A percentile compares a stretch with the other conserved stretches of the same genome.
These are phyloP conservation scores for Candida freyschussii DNA, from an alignment of 1,139 yeast species.

Conservation along the genomic window DNA sequence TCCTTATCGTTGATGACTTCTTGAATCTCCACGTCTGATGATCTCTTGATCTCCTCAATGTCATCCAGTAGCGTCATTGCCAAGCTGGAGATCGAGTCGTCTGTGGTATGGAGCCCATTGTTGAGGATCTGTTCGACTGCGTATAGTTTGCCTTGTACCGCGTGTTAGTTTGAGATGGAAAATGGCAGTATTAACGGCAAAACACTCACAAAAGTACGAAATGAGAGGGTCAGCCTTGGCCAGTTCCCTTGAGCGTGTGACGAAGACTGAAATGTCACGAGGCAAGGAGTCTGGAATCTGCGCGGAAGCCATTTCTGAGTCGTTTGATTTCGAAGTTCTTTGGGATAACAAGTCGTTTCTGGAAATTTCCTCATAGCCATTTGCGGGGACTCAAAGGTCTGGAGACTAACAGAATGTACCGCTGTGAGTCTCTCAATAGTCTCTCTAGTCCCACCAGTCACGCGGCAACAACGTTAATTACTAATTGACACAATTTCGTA, in stretches of 20 bases:
- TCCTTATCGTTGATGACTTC: conserved; percentile 49
- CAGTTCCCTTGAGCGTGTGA: conserved; percentile 48
- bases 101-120: conserved; percentile 49
- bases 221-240: conserved; percentile 47
- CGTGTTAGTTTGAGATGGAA: conserved; percentile 2
- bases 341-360: too few species aligned
- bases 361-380: too few species aligned
- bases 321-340: too few species aligned
- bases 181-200: conserved; percentile 3
- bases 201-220: conserved; percentile 47
- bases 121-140: conserved; percentile 64
- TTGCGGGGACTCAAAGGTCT: too few species aligned
- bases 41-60: conserved; percentile 48
- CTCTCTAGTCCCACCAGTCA: too few species aligned
- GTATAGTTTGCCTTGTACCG: conserved; percentile 33
- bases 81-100: conserved; percentile 49
- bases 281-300: conserved; percentile 26
- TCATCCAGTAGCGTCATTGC: conserved; percentile 58
- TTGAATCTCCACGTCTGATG: conserved; percentile 29
- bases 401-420: too few species aligned
- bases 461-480: conserved; percentile 1
- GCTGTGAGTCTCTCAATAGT: too few species aligned
- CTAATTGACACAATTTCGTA: not conserved
- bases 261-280: conserved; percentile 40
- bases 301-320: not conserved